Evolutionary conservation across 2,329 filamentous ascomycete species (phyloP).

Genomic region (Botrytis cinerea): DNA sequence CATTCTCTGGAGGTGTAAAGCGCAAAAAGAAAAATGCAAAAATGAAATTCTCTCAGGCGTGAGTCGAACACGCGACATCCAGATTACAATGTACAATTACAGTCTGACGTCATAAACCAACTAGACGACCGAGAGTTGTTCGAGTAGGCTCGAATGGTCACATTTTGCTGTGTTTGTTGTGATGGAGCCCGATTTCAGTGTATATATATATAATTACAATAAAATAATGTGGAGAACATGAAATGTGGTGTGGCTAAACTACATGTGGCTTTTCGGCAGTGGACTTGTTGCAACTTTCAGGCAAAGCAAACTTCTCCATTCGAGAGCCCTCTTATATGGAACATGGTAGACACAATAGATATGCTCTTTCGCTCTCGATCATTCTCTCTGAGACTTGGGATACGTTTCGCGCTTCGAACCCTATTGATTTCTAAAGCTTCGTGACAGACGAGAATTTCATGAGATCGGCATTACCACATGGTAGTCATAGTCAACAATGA

Average conservation of each 20-base stretch:
- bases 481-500: not conserved
- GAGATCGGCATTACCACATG: not conserved
- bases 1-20: not conserved
- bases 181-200: accelerated
- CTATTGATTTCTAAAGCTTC: not conserved
- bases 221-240: no score
- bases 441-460: not conserved
- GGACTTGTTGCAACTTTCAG: not conserved
- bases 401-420: not conserved
- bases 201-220: not conserved
- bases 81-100: constrained; percentile 17
- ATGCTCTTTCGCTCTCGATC: not conserved
- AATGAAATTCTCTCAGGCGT: constrained; percentile 21
- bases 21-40: not conserved
- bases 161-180: constrained; percentile 19
- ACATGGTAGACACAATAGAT: not conserved
- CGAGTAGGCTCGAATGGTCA: constrained; percentile 17
- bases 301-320: not conserved
- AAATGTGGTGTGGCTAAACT: not conserved
- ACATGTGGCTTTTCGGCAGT: not conserved
- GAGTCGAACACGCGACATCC: constrained; percentile 26
- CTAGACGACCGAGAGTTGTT: constrained; percentile 25
- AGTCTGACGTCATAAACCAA: constrained; percentile 27
- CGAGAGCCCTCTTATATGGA: not conserved
- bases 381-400: not conserved